phyloP scores from a whole-genome alignment of 148 eudicot genomes.

The Vaccinium macrocarpon region DNA sequence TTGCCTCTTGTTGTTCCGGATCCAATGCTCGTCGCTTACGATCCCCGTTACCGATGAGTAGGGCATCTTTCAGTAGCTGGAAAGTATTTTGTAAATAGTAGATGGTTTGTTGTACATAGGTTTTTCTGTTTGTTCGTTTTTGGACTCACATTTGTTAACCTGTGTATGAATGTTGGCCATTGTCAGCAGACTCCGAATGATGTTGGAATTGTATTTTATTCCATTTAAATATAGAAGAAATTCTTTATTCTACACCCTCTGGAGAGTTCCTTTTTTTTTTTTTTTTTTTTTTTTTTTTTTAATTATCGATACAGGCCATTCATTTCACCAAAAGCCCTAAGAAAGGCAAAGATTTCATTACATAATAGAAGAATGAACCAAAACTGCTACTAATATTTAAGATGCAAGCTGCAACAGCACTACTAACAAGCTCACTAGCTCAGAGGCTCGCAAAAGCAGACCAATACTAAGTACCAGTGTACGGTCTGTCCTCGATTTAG shows the following conservation, averaged over 20 bases:
- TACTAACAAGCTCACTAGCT: too few species aligned
- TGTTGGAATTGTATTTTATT: background rate
- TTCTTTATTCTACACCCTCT: background rate
- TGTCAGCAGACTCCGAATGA: slow-evolving; percentile 9
- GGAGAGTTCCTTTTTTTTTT: background rate
- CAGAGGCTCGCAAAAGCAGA: too few species aligned
- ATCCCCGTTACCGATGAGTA: slow-evolving; percentile 34
- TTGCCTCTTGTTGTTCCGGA: slow-evolving; percentile 66
- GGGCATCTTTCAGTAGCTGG: background rate
- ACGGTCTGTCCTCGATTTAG: too few species aligned
- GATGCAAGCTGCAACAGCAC: too few species aligned
- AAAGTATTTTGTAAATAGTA: background rate
- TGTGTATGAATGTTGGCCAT: slow-evolving; percentile 16
- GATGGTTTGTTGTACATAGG: slow-evolving; percentile 12
- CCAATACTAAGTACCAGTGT: too few species aligned
- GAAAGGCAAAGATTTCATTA: too few species aligned
- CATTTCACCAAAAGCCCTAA: too few species aligned
- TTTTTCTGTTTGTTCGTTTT: background rate
- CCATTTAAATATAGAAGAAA: slow-evolving; percentile 5
- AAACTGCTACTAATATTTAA: too few species aligned
- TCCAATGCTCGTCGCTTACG: slow-evolving; percentile 34
- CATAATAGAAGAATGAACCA: too few species aligned
- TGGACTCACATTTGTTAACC: slow-evolving; percentile 7
- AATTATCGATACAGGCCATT: too few species aligned
- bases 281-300: background rate